Evolutionary conservation across 192 early-diverging fungal species (phyloP), one percentile per base, ranked within the genome.

Genomic region (Backusella tuberculispora): DNA sequence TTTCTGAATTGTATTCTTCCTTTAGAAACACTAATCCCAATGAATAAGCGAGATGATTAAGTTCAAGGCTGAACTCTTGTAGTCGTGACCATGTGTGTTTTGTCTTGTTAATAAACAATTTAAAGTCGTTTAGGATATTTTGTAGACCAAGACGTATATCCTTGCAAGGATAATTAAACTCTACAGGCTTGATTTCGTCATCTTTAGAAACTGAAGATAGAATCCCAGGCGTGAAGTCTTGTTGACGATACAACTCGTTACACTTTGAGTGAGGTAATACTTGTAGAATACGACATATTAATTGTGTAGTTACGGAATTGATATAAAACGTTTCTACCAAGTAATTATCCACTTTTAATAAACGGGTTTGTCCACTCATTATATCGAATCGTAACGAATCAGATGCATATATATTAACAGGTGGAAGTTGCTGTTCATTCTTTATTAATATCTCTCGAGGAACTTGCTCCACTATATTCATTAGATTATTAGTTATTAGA

Each of bases 291-390:
- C 41, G 66, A 14, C 66, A 67, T 24, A 17, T 67, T 19, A 67
- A 12, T 19, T n/a, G 37, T 38, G 66, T 14, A 21, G 41, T 17
- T 6, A 67, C 66, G 4, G 66, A 38, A 41, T 12, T 10, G 12
- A 72, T 69, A 50, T 63, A 76, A 48, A 76, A 76, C 5, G 38
- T 45, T 38, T 72, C 60, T 6, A 60, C 56, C n/a, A 72, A 43
- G 60, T 72, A 43, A 9, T 47, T 65, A 15, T 76, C 63, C 4
- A 41, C 15, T 45, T 71, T 48, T 17, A 76, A 72, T 34, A 48
- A 38, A 24, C 38, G 44, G 6, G 75, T 64, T 15, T 76, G 53
- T 6, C 26, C 53, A 8, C 50, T 64, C 10, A 40, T 48, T 15
- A 63, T 48, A 29, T 76, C 75, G 4, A 71, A 24, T n/a, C 41